Base-by-base conservation (phyloP, 1,284 basidiomycete species). In the Xanthoconium separans region DNA sequence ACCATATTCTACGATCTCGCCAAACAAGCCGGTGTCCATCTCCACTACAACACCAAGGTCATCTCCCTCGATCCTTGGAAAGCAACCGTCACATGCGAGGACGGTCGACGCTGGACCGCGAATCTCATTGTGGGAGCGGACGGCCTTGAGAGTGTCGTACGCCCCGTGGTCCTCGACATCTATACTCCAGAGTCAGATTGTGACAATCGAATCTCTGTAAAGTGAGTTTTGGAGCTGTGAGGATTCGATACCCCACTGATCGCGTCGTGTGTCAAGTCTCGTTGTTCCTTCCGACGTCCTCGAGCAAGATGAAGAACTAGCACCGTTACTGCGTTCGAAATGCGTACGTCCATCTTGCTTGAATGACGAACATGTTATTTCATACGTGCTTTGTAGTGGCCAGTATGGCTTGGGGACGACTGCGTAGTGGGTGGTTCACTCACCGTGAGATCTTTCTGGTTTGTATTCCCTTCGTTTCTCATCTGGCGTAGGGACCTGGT, bases 61-160 rank as follows among this genome's bases (percentile, higher is more conserved):
- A 64, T 73, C 6, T 58, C 62, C 1, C 71, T 83, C 1, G 78
- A 84, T 53, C 70, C 77, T 13, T 66, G 65, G 43, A 30, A 59
- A 3, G 66, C 69, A 6, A 64, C 66, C 2, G 68, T 82, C 6
- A 75, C 70, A 0, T 69, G 79, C 39, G 60, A 69, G 24, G 66
- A 61, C 39, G 81, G 78, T 15, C 71, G 75, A 51, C 61, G 58
- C 2, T 41, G 79, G n/a, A 46, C 60, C 9, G 75, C 73, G 1
- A 81, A 84, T 60, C 58, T 83, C 16, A 68, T 84, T 29, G 65
- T 84, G 3, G 82, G 77, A 13, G 81, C 81, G 3, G 83, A 84
- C 61, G 83, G 83, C 15, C 73, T 74, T 18, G 68, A 80, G 62
- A 85, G 83, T 60, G 59, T 76, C 42, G 66, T 83, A 9, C 78